Percentiles rank a stretch among this genome's conserved stretches.
phyloP scores from a whole-genome alignment of 2,329 filamentous ascomycete genomes.

The Chaetoscypha palmicola region DNA sequence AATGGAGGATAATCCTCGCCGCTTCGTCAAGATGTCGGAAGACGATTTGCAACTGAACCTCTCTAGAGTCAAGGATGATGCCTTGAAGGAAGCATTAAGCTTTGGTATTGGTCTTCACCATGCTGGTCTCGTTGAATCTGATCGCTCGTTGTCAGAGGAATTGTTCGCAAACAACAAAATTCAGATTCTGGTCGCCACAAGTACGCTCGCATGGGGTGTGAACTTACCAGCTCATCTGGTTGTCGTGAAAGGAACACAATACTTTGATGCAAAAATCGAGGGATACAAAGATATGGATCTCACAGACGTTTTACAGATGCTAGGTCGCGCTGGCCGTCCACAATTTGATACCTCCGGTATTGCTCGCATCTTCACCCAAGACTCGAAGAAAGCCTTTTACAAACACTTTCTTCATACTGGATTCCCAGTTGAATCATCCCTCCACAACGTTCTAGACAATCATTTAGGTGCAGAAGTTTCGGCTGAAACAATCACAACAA shows the following conservation, averaged over 20 bases:
- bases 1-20: slow-evolving; percentile 94
- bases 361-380: slow-evolving; percentile 94
- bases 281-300: slow-evolving; percentile 98
- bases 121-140: slow-evolving; percentile 90
- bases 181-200: slow-evolving; percentile 91
- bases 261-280: slow-evolving; percentile 95
- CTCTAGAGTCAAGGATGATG: slow-evolving; percentile 85
- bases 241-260: slow-evolving; percentile 96
- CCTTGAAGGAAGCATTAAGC: slow-evolving; percentile 84
- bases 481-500: slow-evolving; percentile 83
- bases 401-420: slow-evolving; percentile 98
- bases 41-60: slow-evolving; percentile 87
- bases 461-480: slow-evolving; percentile 94
- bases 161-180: slow-evolving; percentile 97
- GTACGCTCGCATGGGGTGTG: slow-evolving; percentile 95
- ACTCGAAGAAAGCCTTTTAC: slow-evolving; percentile 97
- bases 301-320: slow-evolving; percentile 96
- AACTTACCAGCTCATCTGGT: slow-evolving; percentile 95
- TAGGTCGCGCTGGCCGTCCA: slow-evolving; percentile 88
- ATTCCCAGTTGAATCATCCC: slow-evolving; percentile 91
- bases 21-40: slow-evolving; percentile 90
- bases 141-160: slow-evolving; percentile 86
- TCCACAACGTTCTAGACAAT: slow-evolving; percentile 95
- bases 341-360: slow-evolving; percentile 97
- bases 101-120: slow-evolving; percentile 98